Conservation (phyloP, 805 yeast species). For the Wickerhamiella slavikovae region DNA sequence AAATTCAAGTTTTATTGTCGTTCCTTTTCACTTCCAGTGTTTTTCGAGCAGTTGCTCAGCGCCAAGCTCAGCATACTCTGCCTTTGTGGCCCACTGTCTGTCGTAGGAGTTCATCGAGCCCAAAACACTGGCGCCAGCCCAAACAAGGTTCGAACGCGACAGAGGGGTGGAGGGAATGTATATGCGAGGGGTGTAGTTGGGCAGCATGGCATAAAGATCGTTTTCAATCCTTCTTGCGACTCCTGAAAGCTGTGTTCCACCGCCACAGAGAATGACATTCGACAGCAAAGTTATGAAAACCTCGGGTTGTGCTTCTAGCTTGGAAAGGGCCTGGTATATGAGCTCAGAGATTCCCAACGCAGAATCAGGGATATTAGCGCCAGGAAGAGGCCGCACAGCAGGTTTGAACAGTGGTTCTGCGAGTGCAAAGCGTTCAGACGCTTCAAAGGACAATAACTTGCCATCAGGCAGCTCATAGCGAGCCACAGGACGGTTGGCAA, state of each 20-base stretch:
- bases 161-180: slow-evolving; percentile 46
- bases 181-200: slow-evolving; percentile 65
- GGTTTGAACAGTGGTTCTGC: slow-evolving; percentile 62
- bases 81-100: slow-evolving; percentile 82
- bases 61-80: slow-evolving; percentile 78
- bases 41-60: slow-evolving; percentile 39
- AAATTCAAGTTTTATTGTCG: no score
- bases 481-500: slow-evolving; percentile 24
- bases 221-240: slow-evolving; percentile 51
- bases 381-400: slow-evolving; percentile 26
- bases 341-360: slow-evolving; percentile 30
- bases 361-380: slow-evolving; percentile 23
- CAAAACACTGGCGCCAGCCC: slow-evolving; percentile 85
- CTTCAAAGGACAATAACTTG: slow-evolving; percentile 25
- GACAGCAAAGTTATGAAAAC: slow-evolving; percentile 72
- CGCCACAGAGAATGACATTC: slow-evolving; percentile 74
- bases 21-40: slow-evolving; percentile 2
- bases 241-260: slow-evolving; percentile 62
- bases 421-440: slow-evolving; percentile 31
- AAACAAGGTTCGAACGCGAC: slow-evolving; percentile 61
- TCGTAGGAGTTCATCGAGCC: slow-evolving; percentile 83
- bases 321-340: slow-evolving; percentile 25
- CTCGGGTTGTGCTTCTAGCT: slow-evolving; percentile 26
- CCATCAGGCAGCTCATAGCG: slow-evolving; percentile 44
- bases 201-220: slow-evolving; percentile 49